Conservation (phyloP, 768 basidiomycete genomes). For the Crepidotus variabilis region DNA sequence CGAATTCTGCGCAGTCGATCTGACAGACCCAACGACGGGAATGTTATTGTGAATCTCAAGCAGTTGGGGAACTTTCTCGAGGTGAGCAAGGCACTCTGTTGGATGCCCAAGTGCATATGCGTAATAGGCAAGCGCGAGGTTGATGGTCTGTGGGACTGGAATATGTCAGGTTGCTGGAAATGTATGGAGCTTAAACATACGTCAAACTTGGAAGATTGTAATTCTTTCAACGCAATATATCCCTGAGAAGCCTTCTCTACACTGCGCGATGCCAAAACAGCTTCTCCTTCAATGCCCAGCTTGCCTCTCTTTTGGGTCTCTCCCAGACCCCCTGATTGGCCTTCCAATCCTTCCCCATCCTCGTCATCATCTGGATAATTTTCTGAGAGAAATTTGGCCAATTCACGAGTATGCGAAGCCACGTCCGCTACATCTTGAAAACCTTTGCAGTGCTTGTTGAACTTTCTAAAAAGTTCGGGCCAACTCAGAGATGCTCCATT, state of each 20-base stretch:
- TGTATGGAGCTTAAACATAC: constrained; percentile 36
- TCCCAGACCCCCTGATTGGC: constrained; percentile 20
- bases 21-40: constrained; percentile 37
- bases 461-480: constrained; percentile 80
- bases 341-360: constrained; percentile 30
- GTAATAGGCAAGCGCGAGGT: constrained; percentile 72
- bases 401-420: constrained; percentile 61
- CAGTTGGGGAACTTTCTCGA: constrained; percentile 52
- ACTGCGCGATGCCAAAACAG: constrained; percentile 49
- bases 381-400: constrained; percentile 53
- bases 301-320: constrained; percentile 10
- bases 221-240: constrained; percentile 49
- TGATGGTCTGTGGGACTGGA: constrained; percentile 48
- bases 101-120: constrained; percentile 73
- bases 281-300: constrained; percentile 53
- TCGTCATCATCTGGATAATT: constrained; percentile 52
- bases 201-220: constrained; percentile 50
- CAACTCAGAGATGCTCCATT: constrained; percentile 57
- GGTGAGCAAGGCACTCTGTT: constrained; percentile 56
- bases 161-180: constrained; percentile 3
- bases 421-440: constrained; percentile 59
- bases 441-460: constrained; percentile 77
- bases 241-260: constrained; percentile 53
- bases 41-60: constrained; percentile 52
- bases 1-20: constrained; percentile 27